Evolutionary conservation across 345 rosid species (phyloP).

Genomic region (Gossypium australe): DNA sequence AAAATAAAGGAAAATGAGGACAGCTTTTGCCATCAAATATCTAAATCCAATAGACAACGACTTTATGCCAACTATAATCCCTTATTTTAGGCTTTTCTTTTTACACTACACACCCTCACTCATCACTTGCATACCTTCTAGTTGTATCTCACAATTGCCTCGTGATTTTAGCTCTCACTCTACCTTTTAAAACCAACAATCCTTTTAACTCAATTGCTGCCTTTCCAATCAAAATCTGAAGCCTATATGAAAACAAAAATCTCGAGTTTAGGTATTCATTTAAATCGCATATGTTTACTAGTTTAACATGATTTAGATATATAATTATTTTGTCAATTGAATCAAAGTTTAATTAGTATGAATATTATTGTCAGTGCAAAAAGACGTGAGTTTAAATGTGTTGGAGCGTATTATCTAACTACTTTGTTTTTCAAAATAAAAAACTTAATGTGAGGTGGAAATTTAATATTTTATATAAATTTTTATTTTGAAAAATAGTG

Average conservation of each 20-base stretch:
- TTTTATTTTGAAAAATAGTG: too few relatives aligned
- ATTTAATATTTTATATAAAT: too few relatives aligned
- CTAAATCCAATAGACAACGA: slow-evolving; percentile 18
- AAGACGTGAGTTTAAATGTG: rapidly evolving
- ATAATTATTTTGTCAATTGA: too few relatives aligned
- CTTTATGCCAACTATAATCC: slow-evolving; percentile 23
- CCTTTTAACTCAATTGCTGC: neutral
- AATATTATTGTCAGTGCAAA: rapidly evolving
- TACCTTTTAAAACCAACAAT: neutral
- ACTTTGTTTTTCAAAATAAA: too few relatives aligned
- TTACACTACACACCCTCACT: neutral
- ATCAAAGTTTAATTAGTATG: rapidly evolving
- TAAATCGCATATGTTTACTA: too few relatives aligned
- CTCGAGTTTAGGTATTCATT: too few relatives aligned
- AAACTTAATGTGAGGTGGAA: too few relatives aligned
- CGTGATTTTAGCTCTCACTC: slow-evolving; percentile 11
- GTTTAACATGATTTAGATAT: too few relatives aligned
- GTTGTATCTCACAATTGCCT: slow-evolving; percentile 20
- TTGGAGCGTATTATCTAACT: too few relatives aligned
- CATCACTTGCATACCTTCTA: neutral
- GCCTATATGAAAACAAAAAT: neutral
- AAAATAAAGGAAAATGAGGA: slow-evolving; percentile 7
- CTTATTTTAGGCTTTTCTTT: neutral
- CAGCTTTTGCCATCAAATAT: slow-evolving; percentile 18
- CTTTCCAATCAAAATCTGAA: neutral